These are phyloP conservation scores for Fusarium sp. DNA, from an alignment of 2,329 filamentous ascomycete genomes.

Conservation along the genomic window DNA sequence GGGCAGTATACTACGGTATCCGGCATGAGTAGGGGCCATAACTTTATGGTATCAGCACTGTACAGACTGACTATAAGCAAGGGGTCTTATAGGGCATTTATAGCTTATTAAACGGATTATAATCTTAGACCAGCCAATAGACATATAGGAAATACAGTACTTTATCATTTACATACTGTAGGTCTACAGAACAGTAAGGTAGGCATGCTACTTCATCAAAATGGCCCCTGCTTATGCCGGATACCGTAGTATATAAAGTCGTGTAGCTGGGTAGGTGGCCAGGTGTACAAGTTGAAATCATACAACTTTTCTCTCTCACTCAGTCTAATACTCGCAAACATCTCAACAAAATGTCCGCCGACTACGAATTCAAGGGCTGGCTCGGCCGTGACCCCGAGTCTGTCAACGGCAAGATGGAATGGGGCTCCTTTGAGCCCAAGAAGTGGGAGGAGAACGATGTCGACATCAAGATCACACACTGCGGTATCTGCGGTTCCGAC, in stretches of 20 bases:
- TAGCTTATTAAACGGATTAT: too few species aligned
- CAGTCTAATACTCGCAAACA: neutral
- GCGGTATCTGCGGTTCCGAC: slow-evolving; percentile 72
- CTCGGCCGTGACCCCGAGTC: slow-evolving; percentile 56
- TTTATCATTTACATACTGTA: too few species aligned
- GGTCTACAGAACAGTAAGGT: too few species aligned
- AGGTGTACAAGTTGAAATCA: neutral
- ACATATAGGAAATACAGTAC: too few species aligned
- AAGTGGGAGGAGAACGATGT: slow-evolving; percentile 71
- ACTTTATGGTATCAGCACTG: too few species aligned
- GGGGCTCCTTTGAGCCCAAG: slow-evolving; percentile 68
- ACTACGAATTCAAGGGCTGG: slow-evolving; percentile 64
- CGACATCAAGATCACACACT: slow-evolving; percentile 72
- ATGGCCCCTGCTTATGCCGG: too few species aligned
- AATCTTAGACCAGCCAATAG: too few species aligned
- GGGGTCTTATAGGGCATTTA: too few species aligned
- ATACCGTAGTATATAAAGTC: slow-evolving; percentile 24
- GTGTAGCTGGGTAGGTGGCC: neutral
- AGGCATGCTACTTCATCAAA: too few species aligned
- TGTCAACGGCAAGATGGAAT: slow-evolving; percentile 62
- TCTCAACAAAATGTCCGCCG: slow-evolving; percentile 46
- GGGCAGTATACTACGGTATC: too few species aligned
- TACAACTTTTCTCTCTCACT: neutral
- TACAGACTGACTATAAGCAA: too few species aligned
- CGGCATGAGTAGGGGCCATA: too few species aligned